A percentile compares a stretch with the other conserved stretches of the same genome.
Conservation (phyloP, 2,329 filamentous ascomycete species). For the Alternaria burnsii region DNA sequence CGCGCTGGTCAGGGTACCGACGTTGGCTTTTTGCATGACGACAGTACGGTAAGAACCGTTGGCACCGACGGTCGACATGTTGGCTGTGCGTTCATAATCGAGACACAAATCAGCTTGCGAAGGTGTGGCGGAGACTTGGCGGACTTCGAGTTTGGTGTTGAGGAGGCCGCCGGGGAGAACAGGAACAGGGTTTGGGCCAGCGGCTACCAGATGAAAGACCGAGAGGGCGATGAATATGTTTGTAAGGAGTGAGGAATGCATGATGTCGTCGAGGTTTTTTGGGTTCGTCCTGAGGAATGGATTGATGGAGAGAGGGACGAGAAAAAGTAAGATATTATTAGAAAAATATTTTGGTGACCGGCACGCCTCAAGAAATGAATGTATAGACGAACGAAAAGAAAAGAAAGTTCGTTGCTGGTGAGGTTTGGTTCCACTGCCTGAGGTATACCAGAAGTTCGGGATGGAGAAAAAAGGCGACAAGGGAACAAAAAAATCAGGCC, state of each 20-base stretch:
- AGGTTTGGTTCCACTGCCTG: conserved; percentile 23
- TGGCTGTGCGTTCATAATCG: conserved; percentile 58
- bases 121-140: conserved; percentile 38
- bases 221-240: conserved; percentile 40
- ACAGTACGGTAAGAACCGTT: conserved; percentile 59
- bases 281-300: not conserved
- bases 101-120: conserved; percentile 47
- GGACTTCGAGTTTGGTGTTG: conserved; percentile 31
- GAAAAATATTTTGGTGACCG: conserved; percentile 35
- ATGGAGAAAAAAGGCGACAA: conserved; percentile 29
- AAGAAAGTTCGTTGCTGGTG: conserved; percentile 9
- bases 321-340: conserved; percentile 22
- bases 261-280: not conserved
- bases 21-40: conserved; percentile 54
- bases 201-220: conserved; percentile 30
- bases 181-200: conserved; percentile 16
- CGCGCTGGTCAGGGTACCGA: conserved; percentile 52
- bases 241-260: conserved; percentile 39
- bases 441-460: conserved; percentile 30
- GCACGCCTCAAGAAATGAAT: conserved; percentile 37
- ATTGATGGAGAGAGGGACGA: not conserved
- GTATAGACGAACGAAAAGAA: conserved; percentile 26
- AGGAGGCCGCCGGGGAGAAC: conserved; percentile 10
- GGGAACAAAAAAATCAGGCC: conserved; percentile 41
- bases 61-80: conserved; percentile 57